These are phyloP conservation scores for Pilaira anomala DNA, from an alignment of 192 early-diverging fungal species.

Conservation along the genomic window DNA sequence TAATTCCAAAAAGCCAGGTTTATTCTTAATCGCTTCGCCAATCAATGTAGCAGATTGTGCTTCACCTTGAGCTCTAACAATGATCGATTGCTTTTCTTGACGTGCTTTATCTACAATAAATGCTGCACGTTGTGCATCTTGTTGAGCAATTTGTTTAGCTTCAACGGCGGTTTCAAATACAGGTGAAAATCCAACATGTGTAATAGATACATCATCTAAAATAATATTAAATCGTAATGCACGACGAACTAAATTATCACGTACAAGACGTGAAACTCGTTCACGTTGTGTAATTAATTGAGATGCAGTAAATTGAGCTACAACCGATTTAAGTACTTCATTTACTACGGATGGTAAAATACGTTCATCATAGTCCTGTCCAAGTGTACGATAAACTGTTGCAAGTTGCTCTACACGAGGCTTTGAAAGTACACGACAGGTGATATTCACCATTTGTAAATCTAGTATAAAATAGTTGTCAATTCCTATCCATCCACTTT, in stretches of 20 bases:
- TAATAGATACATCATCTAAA: conserved; percentile 95
- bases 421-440: conserved; percentile 93
- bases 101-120: conserved; percentile 93
- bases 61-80: conserved; percentile 95
- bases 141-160: conserved; percentile 99
- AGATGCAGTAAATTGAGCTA: conserved; percentile 97
- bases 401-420: conserved; percentile 75
- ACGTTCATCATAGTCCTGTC: conserved; percentile 92
- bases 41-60: conserved; percentile 90
- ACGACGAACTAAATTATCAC: conserved; percentile 79
- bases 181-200: conserved; percentile 91
- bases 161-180: conserved; percentile 97
- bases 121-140: conserved; percentile 95
- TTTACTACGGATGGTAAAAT: conserved; percentile 98
- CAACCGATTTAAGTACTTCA: conserved; percentile 95
- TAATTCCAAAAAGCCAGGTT: conserved; percentile 94
- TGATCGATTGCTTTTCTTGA: conserved; percentile 97
- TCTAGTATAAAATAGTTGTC: conserved; percentile 57
- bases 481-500: background rate
- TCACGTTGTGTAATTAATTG: conserved; percentile 99
- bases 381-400: conserved; percentile 86
- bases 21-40: conserved; percentile 95
- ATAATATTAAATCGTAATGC: conserved; percentile 87
- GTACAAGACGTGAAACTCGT: conserved; percentile 82
- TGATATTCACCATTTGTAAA: conserved; percentile 99